A percentile compares a stretch with the other conserved stretches of the same genome.
Evolutionary conservation across 2,329 filamentous ascomycete species (phyloP).

Genomic region (Pseudogymnoascus sp.): DNA sequence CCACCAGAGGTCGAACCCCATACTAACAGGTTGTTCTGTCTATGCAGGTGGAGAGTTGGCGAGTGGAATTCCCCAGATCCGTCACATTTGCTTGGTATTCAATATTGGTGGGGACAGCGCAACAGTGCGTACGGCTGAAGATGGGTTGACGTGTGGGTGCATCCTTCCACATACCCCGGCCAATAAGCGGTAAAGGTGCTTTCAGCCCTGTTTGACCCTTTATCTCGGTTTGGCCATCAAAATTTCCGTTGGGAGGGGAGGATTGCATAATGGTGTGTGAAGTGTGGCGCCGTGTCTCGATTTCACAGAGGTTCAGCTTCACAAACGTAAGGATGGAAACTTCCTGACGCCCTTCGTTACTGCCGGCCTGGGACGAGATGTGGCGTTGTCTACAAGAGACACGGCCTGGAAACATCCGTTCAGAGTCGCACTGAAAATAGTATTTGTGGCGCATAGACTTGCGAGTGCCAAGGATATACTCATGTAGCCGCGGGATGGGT

Average conservation of each 20-base stretch:
- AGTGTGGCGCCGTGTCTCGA: background rate
- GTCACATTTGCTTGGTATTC: constrained; percentile 1
- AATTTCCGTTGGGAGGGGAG: background rate
- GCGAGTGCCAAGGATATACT: background rate
- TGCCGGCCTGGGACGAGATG: background rate
- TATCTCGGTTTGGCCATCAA: constrained; percentile 5
- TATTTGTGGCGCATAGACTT: background rate
- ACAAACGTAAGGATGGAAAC: background rate
- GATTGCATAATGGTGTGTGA: background rate
- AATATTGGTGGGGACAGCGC: background rate
- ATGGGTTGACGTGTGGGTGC: constrained; percentile 3
- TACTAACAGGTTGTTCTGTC: background rate
- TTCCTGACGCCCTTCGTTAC: background rate
- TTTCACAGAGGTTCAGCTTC: background rate
- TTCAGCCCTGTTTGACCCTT: constrained; percentile 6
- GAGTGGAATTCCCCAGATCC: background rate
- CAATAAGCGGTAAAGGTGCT: background rate
- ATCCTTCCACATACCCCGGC: background rate
- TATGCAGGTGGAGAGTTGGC: background rate
- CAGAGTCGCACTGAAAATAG: background rate
- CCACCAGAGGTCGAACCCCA: background rate
- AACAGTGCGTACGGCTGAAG: constrained; percentile 3
- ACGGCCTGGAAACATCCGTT: background rate
- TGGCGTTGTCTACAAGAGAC: background rate
- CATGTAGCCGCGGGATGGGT: background rate